Evolutionary conservation across 1,284 basidiomycete species (phyloP).

Genomic region (Boletus smithii): DNA sequence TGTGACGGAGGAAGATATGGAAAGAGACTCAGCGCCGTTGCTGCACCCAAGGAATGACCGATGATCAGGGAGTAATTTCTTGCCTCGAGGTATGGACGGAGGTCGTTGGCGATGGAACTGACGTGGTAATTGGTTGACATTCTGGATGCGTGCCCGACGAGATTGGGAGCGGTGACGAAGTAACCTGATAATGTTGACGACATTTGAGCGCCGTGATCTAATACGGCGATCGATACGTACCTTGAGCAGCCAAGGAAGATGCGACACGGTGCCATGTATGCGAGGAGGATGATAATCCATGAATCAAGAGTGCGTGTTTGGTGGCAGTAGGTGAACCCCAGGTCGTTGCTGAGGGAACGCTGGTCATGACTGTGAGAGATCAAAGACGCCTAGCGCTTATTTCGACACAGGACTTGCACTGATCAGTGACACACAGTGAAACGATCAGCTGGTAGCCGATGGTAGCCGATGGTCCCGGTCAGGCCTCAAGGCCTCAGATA

Average conservation of each 20-base stretch:
- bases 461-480: no score
- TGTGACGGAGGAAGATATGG: conserved; percentile 12
- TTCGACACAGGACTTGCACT: no score
- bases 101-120: conserved; percentile 19
- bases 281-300: conserved; percentile 20
- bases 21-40: conserved; percentile 14
- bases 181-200: conserved; percentile 17
- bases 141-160: conserved; percentile 24
- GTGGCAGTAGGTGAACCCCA: conserved; percentile 18
- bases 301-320: conserved; percentile 23
- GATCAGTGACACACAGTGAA: no score
- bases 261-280: conserved; percentile 25
- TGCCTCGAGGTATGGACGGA: conserved; percentile 21
- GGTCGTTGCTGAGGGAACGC: conserved; percentile 13
- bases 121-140: conserved; percentile 15
- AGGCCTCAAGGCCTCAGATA: no score
- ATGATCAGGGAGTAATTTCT: conserved; percentile 20
- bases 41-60: conserved; percentile 25
- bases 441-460: no score
- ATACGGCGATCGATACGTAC: conserved; percentile 2
- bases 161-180: conserved; percentile 25
- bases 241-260: conserved; percentile 15
- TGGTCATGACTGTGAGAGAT: conserved; percentile 7
- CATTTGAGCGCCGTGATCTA: no score
- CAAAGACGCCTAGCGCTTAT: no score